A percentile compares a stretch with the other conserved stretches of the same genome.
phyloP scores from a whole-genome alignment of 768 basidiomycete species.

The Crucibulum laeve region DNA sequence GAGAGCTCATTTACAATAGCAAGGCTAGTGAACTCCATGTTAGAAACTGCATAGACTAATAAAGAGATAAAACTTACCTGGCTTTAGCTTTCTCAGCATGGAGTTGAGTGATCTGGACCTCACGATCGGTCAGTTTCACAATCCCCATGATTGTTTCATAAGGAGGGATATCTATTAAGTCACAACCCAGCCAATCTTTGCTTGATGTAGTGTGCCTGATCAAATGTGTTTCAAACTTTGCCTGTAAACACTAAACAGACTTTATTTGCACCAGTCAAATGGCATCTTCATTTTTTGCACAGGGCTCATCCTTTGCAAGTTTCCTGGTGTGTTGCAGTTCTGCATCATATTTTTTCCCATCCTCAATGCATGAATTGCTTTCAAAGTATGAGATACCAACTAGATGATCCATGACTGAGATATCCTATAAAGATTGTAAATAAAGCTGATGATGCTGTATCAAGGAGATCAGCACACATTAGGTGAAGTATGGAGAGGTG shows the following conservation, averaged over 20 bases:
- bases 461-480: slow-evolving; percentile 11
- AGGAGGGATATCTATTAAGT: slow-evolving; percentile 13
- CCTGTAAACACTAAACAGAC: slow-evolving; percentile 10
- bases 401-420: slow-evolving; percentile 20
- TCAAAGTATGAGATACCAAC: slow-evolving; percentile 21
- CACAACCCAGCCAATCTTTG: slow-evolving; percentile 6
- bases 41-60: too few species aligned
- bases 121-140: slow-evolving; percentile 12
- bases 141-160: slow-evolving; percentile 2
- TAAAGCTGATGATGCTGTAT: not conserved
- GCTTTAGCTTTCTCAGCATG: slow-evolving; percentile 9
- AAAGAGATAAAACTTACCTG: slow-evolving; percentile 9
- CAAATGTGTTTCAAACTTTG: slow-evolving; percentile 11
- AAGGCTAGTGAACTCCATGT: too few species aligned
- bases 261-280: slow-evolving; percentile 6
- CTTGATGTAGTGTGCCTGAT: slow-evolving; percentile 16
- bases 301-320: not conserved
- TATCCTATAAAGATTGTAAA: slow-evolving; percentile 15
- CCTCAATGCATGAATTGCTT: slow-evolving; percentile 6
- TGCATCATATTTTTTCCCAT: slow-evolving; percentile 17
- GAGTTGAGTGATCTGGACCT: slow-evolving; percentile 12
- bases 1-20: too few species aligned
- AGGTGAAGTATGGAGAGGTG: slow-evolving; percentile 20
- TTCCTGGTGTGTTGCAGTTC: slow-evolving; percentile 10
- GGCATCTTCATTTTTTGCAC: slow-evolving; percentile 4